These are phyloP conservation scores for Fagopyrum homotropicum DNA, from an alignment of 148 eudicot genomes.

Conservation along the genomic window DNA sequence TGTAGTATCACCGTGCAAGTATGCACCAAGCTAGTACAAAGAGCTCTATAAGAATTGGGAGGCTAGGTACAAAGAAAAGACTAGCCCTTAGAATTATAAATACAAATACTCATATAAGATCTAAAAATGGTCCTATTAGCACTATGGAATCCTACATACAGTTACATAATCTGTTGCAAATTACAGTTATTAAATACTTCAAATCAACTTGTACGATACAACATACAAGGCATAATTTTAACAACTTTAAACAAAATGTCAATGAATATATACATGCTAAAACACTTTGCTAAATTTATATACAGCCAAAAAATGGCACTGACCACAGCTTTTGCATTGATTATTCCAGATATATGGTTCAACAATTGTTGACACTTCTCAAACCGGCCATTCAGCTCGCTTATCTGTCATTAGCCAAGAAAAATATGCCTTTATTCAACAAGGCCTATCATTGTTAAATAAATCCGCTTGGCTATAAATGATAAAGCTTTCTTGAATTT, in stretches of 20 bases:
- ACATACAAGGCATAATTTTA: no score
- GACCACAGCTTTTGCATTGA: conserved; percentile 63
- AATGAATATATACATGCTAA: neutral
- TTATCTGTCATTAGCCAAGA: conserved; percentile 39
- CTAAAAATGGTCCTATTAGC: no score
- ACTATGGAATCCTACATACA: no score
- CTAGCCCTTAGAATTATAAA: no score
- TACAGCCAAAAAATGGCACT: neutral
- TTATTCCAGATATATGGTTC: conserved; percentile 62
- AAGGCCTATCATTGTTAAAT: neutral
- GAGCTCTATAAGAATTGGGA: no score
- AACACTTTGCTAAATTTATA: neutral
- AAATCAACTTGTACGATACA: no score
- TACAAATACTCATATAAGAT: no score
- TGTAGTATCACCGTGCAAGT: neutral
- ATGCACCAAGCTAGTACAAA: no score
- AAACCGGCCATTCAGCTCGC: conserved; percentile 63
- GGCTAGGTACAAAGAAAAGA: no score
- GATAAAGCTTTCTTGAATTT: neutral
- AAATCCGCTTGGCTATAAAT: neutral
- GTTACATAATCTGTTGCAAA: no score
- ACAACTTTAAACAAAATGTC: neutral
- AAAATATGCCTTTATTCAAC: neutral
- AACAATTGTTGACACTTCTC: conserved; percentile 91
- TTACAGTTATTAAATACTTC: no score